Base-by-base conservation (phyloP, 2,329 filamentous ascomycete species). In the Curvularia verruculosa region DNA sequence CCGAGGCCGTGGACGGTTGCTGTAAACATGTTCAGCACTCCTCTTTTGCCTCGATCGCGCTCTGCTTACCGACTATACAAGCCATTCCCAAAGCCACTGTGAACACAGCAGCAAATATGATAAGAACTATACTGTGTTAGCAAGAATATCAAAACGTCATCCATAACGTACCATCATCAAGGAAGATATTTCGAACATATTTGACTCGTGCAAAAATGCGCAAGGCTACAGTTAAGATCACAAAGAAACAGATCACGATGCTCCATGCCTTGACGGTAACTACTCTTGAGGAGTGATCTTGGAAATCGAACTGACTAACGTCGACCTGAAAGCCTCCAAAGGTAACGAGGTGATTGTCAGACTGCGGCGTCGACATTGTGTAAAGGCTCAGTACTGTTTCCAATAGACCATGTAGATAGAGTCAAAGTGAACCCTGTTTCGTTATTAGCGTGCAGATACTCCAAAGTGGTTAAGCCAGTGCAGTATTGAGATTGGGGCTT, bases 1-100 rank as follows among this genome's bases (percentile, higher is more conserved):
- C 70, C 70, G 2, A 72, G 45, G 1, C 68, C 70, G 54, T 60
- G 39, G 10, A 36, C 29, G 5, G 63, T 69, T 26, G 60, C 66
- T 70, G 26, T 26, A 8, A n/a, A 6, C 12, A 5, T 19, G 49
- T 26, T 66, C 6, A 61, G 54, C 26, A 12, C 29, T 46, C n/a
- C 21, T 1, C 29, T 5, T 10, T 13, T 5, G 15, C 12, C 3
- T 3, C 29, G 24, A 19, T 12, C 13, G 40, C n/a, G 26, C 7
- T 15, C 26, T 23, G 49, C 62, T 24, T 65, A 70, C 70, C 68
- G n/a, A 52, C 61, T 28, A 73, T 61, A 26, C 67, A 65, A 10
- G 63, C 63, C 10, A 58, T 37, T n/a, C 64, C 63, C 6, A 72
- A 63, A 24, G 60, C 60, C 4, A 72, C 51, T 1, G 70, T 72